Evolutionary conservation across 768 basidiomycete species (phyloP), one percentile per base, ranked within the genome.

Genomic region (Mycena alexandri): DNA sequence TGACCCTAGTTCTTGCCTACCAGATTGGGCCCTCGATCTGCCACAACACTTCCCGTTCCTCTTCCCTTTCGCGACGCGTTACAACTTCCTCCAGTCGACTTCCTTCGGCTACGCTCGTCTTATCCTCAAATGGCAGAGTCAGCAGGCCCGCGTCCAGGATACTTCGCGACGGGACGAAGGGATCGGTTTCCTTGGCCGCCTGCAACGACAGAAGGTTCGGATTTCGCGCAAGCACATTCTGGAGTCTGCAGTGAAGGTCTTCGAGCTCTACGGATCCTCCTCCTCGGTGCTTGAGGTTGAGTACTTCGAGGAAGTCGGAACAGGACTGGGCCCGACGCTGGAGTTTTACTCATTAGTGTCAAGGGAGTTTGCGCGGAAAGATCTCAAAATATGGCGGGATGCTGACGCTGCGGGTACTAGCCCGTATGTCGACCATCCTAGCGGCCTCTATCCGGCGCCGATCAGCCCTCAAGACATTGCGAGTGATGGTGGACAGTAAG

Each of bases 281-380:
- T 93, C 93, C 5, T 95, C 95, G 0, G 89, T 98, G 22, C 86
- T 99, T 46, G 98, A 99, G 77, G 95, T 99, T 56, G 96, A 99
- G 81, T 99, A 98, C 81, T 98, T 98, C 74, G 95, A 98, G 75
- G 98, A 99, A 83, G 96, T 98, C 53, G 98, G 98, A 21, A 99
- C 97, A 10, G 98, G 98, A 21, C 83, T 99, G 13, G 98, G 98
- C 3, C 98, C 98, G 9, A 99, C 98, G 25, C 85, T 99, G 24
- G 98, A 99, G 80, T 99, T 99, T 81, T 99, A 99, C 78, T 93
- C 96, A n/a, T 81, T 99, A 55, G 98, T 96, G 10, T 97, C 94
- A 47, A 93, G 91, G 73, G 98, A 98, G 78, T 99, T 99, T 77
- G 95, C 95, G 0, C 84, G 94, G 60, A 88, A 91, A 73, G 90